A percentile compares a stretch with the other conserved stretches of the same genome.
Conservation (phyloP, 1,139 yeast species). For the Pichia terricola region DNA sequence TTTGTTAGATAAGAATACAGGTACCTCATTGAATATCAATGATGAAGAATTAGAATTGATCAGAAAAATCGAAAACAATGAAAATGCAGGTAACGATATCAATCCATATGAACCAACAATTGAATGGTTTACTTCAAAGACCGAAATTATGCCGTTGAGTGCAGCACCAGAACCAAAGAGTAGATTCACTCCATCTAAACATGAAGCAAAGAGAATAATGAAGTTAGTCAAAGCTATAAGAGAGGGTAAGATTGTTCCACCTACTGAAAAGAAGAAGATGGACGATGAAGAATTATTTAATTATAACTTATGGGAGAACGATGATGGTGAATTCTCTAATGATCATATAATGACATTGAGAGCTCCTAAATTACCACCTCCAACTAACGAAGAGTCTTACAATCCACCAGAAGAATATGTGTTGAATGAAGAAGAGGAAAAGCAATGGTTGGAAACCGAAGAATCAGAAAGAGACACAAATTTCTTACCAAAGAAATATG, state of each 20-base stretch:
- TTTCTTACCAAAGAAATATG: slow-evolving; percentile 75
- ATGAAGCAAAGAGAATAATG: slow-evolving; percentile 94
- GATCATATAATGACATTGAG: slow-evolving; percentile 84
- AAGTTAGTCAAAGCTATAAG: slow-evolving; percentile 93
- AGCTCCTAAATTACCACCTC: slow-evolving; percentile 94
- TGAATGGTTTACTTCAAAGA: slow-evolving; percentile 87
- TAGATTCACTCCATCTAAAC: slow-evolving; percentile 91
- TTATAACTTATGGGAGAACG: slow-evolving; percentile 82
- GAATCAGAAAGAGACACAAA: slow-evolving; percentile 73
- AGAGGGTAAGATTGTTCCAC: slow-evolving; percentile 87
- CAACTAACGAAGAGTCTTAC: slow-evolving; percentile 92
- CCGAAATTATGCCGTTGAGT: slow-evolving; percentile 84
- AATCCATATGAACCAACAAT: slow-evolving; percentile 91
- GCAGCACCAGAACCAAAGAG: slow-evolving; percentile 97
- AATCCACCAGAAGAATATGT: slow-evolving; percentile 96
- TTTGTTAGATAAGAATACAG: slow-evolving; percentile 80
- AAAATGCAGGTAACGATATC: slow-evolving; percentile 68
- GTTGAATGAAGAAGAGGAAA: slow-evolving; percentile 66
- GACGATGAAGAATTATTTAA: slow-evolving; percentile 35
- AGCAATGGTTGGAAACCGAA: slow-evolving; percentile 62
- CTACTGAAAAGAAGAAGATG: slow-evolving; percentile 41
- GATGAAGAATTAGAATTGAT: slow-evolving; percentile 85
- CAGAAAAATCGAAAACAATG: slow-evolving; percentile 75
- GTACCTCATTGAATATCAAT: slow-evolving; percentile 76
- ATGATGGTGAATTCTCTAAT: slow-evolving; percentile 43